Conservation (phyloP, 1,284 basidiomycete genomes). For the Naganishia sp. region DNA sequence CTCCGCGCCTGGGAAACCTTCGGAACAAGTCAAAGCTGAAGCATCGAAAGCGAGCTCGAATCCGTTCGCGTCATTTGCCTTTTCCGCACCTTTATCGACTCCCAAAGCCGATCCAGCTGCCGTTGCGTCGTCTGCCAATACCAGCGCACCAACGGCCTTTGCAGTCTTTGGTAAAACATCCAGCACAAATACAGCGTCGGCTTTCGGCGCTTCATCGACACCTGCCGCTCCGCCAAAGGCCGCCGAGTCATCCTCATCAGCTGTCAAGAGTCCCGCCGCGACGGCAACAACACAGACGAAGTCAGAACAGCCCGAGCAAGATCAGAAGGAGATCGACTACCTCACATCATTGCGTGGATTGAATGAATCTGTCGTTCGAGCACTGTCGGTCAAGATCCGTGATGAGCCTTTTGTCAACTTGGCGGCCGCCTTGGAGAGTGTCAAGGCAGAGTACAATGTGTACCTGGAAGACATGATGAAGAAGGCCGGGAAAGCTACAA, state of each 20-base stretch:
- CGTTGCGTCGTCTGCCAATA: constrained; percentile 31
- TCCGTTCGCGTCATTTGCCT: constrained; percentile 30
- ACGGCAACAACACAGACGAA: constrained; percentile 32
- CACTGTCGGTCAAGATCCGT: constrained; percentile 65
- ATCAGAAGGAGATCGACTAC: constrained; percentile 59
- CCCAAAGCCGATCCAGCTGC: constrained; percentile 16
- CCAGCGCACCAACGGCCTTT: background rate
- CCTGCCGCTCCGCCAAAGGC: background rate
- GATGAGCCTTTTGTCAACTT: constrained; percentile 76
- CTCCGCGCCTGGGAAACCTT: background rate
- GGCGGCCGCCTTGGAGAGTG: constrained; percentile 47
- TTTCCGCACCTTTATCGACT: constrained; percentile 28
- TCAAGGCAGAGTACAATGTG: constrained; percentile 68
- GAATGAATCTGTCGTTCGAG: constrained; percentile 69
- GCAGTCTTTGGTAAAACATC: constrained; percentile 3
- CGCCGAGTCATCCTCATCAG: constrained; percentile 1
- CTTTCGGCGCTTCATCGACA: background rate
- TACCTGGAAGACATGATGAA: constrained; percentile 63
- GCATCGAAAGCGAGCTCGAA: constrained; percentile 22
- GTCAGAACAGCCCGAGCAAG: constrained; percentile 33
- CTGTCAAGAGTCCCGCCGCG: constrained; percentile 1
- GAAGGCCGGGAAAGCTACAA: constrained; percentile 43
- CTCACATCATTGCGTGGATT: constrained; percentile 76
- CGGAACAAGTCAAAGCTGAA: background rate
- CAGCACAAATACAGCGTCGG: background rate